phyloP scores from a whole-genome alignment of 345 rosid genomes.

The Anastatica hierochuntica region DNA sequence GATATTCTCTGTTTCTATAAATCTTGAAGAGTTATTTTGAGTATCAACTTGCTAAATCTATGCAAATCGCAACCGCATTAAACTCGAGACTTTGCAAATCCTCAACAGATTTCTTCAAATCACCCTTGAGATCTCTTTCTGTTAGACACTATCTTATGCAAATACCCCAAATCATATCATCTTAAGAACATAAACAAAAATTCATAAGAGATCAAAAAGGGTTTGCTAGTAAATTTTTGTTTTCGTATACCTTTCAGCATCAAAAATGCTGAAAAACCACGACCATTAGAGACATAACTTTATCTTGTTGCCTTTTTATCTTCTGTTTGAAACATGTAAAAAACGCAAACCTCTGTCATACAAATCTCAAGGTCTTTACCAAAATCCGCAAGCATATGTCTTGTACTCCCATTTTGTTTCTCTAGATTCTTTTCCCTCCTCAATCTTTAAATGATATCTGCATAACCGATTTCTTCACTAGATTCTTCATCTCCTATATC shows the following conservation, averaged over 20 bases:
- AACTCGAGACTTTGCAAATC: constrained; percentile 34
- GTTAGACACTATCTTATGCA: constrained; percentile 47
- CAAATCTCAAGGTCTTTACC: constrained; percentile 58
- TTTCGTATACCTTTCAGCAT: constrained; percentile 55
- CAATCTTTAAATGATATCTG: constrained; percentile 32
- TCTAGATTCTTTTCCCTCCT: constrained; percentile 37
- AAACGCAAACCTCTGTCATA: constrained; percentile 76
- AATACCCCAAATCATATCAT: constrained; percentile 35
- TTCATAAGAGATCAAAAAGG: not conserved
- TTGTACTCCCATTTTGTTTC: constrained; percentile 43
- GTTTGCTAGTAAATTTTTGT: not conserved
- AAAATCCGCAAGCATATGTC: constrained; percentile 63
- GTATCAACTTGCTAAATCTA: constrained; percentile 38
- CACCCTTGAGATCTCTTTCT: constrained; percentile 37
- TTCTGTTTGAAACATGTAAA: constrained; percentile 51
- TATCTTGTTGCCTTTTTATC: constrained; percentile 30
- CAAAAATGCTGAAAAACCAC: constrained; percentile 64
- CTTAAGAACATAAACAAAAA: constrained; percentile 5
- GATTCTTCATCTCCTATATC: constrained; percentile 34
- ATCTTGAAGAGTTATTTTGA: constrained; percentile 65
- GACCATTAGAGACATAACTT: constrained; percentile 22
- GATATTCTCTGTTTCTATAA: constrained; percentile 52
- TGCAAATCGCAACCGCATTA: constrained; percentile 39
- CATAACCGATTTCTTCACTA: constrained; percentile 26
- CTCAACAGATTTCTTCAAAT: constrained; percentile 41